Percentiles rank a stretch among this genome's conserved stretches.
Conservation (phyloP, 257 asterid species). For the Capsicum rhomboideum region DNA sequence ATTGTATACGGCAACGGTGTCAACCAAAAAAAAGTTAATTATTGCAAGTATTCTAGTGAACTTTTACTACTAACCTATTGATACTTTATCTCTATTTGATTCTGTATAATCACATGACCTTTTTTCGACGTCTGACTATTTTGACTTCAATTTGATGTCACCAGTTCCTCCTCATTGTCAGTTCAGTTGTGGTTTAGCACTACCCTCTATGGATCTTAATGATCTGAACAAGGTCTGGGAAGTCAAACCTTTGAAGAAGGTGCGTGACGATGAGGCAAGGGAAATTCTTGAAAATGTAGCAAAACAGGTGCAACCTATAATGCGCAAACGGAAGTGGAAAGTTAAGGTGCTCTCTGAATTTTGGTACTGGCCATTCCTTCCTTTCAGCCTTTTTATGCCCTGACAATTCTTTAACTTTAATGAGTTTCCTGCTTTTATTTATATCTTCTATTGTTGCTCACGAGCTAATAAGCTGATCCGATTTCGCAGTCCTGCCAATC, state of each 20-base stretch:
- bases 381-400: not conserved
- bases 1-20: not conserved
- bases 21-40: not conserved
- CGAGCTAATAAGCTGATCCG: slow-evolving; percentile 8
- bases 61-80: not conserved
- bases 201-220: slow-evolving; percentile 48
- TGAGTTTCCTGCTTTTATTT: not conserved
- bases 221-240: slow-evolving; percentile 93
- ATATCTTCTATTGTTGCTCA: not conserved
- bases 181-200: slow-evolving; percentile 10
- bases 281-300: slow-evolving; percentile 75
- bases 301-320: slow-evolving; percentile 83
- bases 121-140: not conserved
- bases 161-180: not conserved
- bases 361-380: slow-evolving; percentile 33
- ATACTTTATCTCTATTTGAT: not conserved
- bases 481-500: slow-evolving; percentile 57
- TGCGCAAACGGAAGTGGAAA: slow-evolving; percentile 74
- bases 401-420: not conserved
- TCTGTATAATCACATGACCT: not conserved
- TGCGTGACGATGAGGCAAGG: slow-evolving; percentile 62
- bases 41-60: not conserved
- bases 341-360: slow-evolving; percentile 71
- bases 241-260: slow-evolving; percentile 52
- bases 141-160: not conserved